Conservation (phyloP, 2,329 filamentous ascomycete species). For the Fusarium cyanostomum region DNA sequence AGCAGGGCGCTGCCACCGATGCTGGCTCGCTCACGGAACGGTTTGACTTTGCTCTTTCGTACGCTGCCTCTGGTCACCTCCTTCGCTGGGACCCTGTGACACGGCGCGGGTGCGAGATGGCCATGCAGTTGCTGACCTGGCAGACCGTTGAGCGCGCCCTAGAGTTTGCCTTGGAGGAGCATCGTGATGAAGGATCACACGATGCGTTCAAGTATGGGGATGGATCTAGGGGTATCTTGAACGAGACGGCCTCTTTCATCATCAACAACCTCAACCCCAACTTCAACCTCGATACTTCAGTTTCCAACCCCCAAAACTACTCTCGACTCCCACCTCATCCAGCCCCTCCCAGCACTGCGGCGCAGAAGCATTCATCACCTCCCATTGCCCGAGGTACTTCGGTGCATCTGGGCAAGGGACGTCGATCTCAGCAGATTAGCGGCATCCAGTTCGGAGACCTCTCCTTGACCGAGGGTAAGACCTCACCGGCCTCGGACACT, state of each 20-base stretch:
- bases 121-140: constrained; percentile 67
- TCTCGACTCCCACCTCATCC: constrained; percentile 51
- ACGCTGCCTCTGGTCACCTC: constrained; percentile 69
- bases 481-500: constrained; percentile 44
- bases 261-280: constrained; percentile 66
- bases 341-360: constrained; percentile 15
- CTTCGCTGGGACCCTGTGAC: constrained; percentile 65
- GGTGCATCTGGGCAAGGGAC: constrained; percentile 49
- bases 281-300: constrained; percentile 66
- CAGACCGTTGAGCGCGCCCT: constrained; percentile 69
- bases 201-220: constrained; percentile 62
- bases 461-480: constrained; percentile 48
- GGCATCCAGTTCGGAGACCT: constrained; percentile 79
- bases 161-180: constrained; percentile 62
- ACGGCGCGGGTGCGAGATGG: constrained; percentile 67
- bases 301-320: constrained; percentile 49
- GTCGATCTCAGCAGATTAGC: constrained; percentile 63
- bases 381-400: constrained; percentile 51
- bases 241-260: constrained; percentile 66
- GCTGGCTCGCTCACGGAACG: constrained; percentile 54
- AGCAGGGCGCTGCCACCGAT: constrained; percentile 47
- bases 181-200: constrained; percentile 48
- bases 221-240: constrained; percentile 63
- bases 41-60: constrained; percentile 68
- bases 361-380: constrained; percentile 25